Conservation (phyloP, 2,329 filamentous ascomycete genomes). For the Paecilomyces dactylethromorphus region DNA sequence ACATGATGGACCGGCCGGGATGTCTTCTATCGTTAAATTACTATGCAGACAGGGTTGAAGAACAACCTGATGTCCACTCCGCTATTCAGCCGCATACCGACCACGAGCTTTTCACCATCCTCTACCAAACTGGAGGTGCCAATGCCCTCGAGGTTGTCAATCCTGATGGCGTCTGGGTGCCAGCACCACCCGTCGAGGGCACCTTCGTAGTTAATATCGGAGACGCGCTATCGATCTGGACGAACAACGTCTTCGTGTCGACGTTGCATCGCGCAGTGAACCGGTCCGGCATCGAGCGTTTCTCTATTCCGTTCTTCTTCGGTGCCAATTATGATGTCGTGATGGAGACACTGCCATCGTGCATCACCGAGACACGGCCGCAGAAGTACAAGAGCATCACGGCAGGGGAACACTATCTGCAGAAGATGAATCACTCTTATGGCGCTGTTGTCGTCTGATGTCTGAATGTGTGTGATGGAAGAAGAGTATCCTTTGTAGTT, state of each 20-base stretch:
- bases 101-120: conserved; percentile 36
- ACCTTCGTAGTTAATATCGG: conserved; percentile 37
- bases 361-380: conserved; percentile 19
- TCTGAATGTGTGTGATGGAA: too few relatives aligned
- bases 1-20: background rate
- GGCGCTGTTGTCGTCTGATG: background rate
- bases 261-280: conserved; percentile 35
- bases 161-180: conserved; percentile 31
- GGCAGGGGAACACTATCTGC: conserved; percentile 21
- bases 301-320: conserved; percentile 34
- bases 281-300: conserved; percentile 26
- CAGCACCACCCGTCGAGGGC: conserved; percentile 27
- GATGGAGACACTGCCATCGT: conserved; percentile 19
- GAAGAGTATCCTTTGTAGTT: too few relatives aligned
- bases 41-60: background rate
- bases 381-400: conserved; percentile 25
- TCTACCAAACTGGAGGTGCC: conserved; percentile 27
- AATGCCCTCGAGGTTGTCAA: conserved; percentile 38
- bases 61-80: background rate
- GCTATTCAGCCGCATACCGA: conserved; percentile 31
- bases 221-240: conserved; percentile 33
- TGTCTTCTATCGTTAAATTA: background rate
- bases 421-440: background rate
- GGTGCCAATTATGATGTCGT: conserved; percentile 10
- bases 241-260: conserved; percentile 34